Conservation (phyloP, 441 rosid genomes). For the Croton laevigatus region DNA sequence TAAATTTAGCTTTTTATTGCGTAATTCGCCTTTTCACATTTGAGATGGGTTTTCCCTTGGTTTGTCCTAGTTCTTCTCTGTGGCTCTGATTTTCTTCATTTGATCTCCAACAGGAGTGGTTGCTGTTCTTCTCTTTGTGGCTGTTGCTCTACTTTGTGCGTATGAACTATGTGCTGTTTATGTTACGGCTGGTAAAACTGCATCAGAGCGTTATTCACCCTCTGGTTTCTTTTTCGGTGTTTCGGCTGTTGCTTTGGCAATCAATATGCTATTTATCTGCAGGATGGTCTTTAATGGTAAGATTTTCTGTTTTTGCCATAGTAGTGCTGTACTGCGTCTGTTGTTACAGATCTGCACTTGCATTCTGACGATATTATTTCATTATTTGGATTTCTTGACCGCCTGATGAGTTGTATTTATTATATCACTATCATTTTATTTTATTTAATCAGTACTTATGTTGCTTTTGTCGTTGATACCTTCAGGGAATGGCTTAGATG, state of each 20-base stretch:
- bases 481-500: conserved; percentile 97
- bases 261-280: conserved; percentile 98
- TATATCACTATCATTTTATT: conserved; percentile 11
- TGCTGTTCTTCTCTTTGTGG: conserved; percentile 96
- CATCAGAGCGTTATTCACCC: conserved; percentile 92
- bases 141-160: conserved; percentile 93
- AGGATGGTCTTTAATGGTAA: conserved; percentile 98
- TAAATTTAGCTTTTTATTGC: neutral
- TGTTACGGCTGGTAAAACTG: conserved; percentile 86
- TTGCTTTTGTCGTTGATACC: conserved; percentile 22
- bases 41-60: neutral
- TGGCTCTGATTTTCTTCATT: conserved; percentile 21
- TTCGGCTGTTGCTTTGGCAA: conserved; percentile 95
- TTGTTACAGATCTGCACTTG: conserved; percentile 18
- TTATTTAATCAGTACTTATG: conserved; percentile 1
- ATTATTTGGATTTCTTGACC: conserved; percentile 5
- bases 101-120: conserved; percentile 69
- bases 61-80: conserved; percentile 13
- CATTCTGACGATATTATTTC: conserved; percentile 19
- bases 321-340: conserved; percentile 18
- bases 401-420: conserved; percentile 14
- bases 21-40: conserved; percentile 11
- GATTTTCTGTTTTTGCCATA: conserved; percentile 24
- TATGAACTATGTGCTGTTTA: conserved; percentile 99
- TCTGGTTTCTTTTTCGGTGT: conserved; percentile 99